These are phyloP conservation scores for Thelonectria rubi DNA, from an alignment of 2,329 filamentous ascomycete genomes.

Conservation along the genomic window DNA sequence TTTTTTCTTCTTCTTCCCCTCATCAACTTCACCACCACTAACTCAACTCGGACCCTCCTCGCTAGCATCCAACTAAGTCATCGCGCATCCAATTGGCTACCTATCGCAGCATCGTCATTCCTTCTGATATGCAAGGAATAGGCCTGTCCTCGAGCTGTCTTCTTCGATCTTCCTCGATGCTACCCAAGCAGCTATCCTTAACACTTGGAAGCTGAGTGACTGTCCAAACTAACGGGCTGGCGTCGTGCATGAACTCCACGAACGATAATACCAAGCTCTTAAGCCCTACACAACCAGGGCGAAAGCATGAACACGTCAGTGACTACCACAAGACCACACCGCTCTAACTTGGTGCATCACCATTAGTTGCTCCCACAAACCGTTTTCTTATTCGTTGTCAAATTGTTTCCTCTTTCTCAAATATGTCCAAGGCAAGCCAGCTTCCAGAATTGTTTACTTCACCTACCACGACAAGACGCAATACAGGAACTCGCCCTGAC, in stretches of 20 bases:
- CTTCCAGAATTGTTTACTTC: neutral
- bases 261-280: constrained; percentile 23
- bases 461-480: neutral
- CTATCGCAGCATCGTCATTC: neutral
- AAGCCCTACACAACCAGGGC: constrained; percentile 13
- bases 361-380: neutral
- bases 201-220: neutral
- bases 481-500: too few species aligned
- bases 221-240: constrained; percentile 2
- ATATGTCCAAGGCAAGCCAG: neutral
- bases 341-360: neutral
- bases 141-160: neutral
- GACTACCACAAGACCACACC: neutral
- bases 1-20: neutral
- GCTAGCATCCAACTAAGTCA: neutral
- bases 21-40: too few species aligned
- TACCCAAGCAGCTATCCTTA: constrained; percentile 10
- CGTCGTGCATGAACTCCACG: constrained; percentile 22
- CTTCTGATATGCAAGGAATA: neutral
- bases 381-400: neutral
- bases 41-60: neutral
- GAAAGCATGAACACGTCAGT: constrained; percentile 23
- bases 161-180: constrained; percentile 9
- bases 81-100: neutral
- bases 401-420: neutral